These are phyloP conservation scores for Globisporangium cederbergense DNA, from an alignment of 352 stramenopile species.

Conservation along the genomic window DNA sequence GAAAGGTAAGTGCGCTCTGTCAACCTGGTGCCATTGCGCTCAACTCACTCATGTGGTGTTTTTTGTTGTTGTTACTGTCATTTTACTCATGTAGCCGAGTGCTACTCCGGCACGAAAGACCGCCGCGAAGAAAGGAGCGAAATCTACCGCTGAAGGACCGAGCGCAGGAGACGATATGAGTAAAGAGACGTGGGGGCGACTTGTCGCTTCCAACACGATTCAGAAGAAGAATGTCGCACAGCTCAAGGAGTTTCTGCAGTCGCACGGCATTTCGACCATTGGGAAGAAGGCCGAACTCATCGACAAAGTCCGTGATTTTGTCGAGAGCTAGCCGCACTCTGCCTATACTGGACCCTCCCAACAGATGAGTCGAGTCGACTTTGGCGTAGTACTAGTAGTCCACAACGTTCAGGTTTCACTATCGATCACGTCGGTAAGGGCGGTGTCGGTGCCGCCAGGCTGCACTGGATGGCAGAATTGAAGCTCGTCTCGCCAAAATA, in stretches of 20 bases:
- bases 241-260: slow-evolving; percentile 64
- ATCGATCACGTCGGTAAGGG: slow-evolving; percentile 4
- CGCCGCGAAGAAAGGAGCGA: slow-evolving; percentile 40
- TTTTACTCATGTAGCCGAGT: slow-evolving; percentile 19
- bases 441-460: background rate
- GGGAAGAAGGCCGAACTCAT: slow-evolving; percentile 73
- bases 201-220: slow-evolving; percentile 44
- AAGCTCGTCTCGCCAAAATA: background rate
- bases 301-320: slow-evolving; percentile 40
- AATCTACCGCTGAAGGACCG: slow-evolving; percentile 17
- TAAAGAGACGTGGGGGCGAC: slow-evolving; percentile 43
- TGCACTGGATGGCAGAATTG: background rate
- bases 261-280: slow-evolving; percentile 33
- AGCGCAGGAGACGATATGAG: slow-evolving; percentile 38
- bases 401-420: background rate
- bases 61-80: background rate
- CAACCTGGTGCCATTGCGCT: background rate
- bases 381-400: background rate
- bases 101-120: slow-evolving; percentile 19
- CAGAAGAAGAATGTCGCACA: slow-evolving; percentile 74
- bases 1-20: slow-evolving; percentile 31
- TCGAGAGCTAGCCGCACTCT: slow-evolving; percentile 16
- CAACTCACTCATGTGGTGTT: background rate
- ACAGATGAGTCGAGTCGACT: too few relatives aligned
- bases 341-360: background rate